These are phyloP conservation scores for Priceomyces melissophilus DNA, from an alignment of 805 yeast species.

Conservation along the genomic window DNA sequence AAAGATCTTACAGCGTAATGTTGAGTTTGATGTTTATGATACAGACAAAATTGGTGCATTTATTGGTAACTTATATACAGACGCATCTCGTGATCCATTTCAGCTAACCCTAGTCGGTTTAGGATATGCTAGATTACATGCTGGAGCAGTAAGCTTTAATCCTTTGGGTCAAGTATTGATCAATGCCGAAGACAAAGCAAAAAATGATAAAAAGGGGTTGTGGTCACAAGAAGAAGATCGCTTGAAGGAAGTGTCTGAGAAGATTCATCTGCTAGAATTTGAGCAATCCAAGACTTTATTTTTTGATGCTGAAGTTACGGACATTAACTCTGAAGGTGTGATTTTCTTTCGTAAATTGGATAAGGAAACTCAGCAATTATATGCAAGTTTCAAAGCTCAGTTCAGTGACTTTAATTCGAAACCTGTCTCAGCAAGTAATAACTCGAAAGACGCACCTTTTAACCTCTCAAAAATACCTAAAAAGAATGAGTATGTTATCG, in stretches of 20 bases:
- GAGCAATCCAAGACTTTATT: conserved; percentile 39
- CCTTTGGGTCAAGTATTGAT: conserved; percentile 51
- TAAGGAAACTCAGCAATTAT: conserved; percentile 30
- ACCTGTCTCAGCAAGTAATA: conserved; percentile 31
- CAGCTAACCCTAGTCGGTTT: conserved; percentile 55
- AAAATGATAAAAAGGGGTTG: conserved; percentile 50
- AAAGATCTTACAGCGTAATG: conserved; percentile 67
- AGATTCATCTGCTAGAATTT: conserved; percentile 18
- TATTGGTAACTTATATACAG: conserved; percentile 63
- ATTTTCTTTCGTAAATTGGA: conserved; percentile 46
- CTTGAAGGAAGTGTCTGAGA: conserved; percentile 11
- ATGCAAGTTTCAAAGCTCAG: conserved; percentile 42
- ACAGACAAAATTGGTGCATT: conserved; percentile 80
- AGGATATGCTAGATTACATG: conserved; percentile 67
- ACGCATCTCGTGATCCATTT: conserved; percentile 48
- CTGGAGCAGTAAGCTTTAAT: conserved; percentile 57
- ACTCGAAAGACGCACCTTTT: conserved; percentile 37
- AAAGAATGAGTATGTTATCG: conserved; percentile 57
- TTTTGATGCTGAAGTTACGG: conserved; percentile 54
- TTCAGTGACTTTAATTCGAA: conserved; percentile 46
- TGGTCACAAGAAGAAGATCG: conserved; percentile 59
- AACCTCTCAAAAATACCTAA: conserved; percentile 42
- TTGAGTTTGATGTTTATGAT: conserved; percentile 63
- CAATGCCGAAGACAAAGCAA: conserved; percentile 64
- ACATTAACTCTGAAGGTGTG: conserved; percentile 39